These are phyloP conservation scores for Lachnellula cervina DNA, from an alignment of 2,329 filamentous ascomycete genomes.

Conservation along the genomic window DNA sequence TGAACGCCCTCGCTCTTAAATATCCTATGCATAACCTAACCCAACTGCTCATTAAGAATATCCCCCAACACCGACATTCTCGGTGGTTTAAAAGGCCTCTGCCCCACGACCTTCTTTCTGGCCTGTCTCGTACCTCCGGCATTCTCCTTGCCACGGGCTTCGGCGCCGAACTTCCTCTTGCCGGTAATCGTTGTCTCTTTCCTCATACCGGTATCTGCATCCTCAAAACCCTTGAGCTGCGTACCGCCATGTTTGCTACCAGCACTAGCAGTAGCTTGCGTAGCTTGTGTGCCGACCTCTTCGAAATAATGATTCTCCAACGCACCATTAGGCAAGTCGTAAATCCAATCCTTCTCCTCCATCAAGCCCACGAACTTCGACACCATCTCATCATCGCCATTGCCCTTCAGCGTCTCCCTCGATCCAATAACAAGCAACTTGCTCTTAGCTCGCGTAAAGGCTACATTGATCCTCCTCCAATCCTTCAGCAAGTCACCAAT, in stretches of 20 bases:
- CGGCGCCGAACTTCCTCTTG: not conserved
- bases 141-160: not conserved
- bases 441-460: constrained; percentile 85
- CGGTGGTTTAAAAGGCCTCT: constrained; percentile 45
- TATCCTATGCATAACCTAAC: constrained; percentile 1
- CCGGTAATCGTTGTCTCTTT: not conserved
- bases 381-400: constrained; percentile 65
- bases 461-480: constrained; percentile 91
- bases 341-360: constrained; percentile 72
- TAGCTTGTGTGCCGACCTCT: constrained; percentile 43
- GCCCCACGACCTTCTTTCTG: constrained; percentile 53
- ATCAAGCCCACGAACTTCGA: constrained; percentile 72
- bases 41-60: constrained; percentile 62
- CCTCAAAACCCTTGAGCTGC: constrained; percentile 13
- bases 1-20: not conserved
- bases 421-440: constrained; percentile 89
- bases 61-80: constrained; percentile 50
- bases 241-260: constrained; percentile 8
- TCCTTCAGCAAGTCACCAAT: constrained; percentile 93
- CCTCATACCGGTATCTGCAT: constrained; percentile 1
- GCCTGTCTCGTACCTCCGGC: constrained; percentile 33
- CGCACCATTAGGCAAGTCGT: constrained; percentile 62
- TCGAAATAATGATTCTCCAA: constrained; percentile 65
- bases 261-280: constrained; percentile 38
- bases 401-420: constrained; percentile 62